Evolutionary conservation across 805 yeast species (phyloP).

Genomic region (Candida mattraensis): DNA sequence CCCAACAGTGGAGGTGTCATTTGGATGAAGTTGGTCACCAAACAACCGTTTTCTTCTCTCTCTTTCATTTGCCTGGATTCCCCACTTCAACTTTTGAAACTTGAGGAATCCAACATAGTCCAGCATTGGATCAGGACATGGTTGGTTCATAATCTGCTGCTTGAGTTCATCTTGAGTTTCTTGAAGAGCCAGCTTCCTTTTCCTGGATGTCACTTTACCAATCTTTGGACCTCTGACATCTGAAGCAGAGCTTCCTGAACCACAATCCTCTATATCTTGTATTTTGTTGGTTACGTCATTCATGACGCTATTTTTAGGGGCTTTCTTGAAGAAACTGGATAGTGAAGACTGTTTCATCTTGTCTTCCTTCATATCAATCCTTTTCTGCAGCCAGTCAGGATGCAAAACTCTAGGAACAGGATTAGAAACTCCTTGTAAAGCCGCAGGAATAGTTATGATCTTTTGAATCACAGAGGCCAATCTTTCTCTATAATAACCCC

Average conservation of each 20-base stretch:
- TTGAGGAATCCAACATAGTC: conserved; percentile 69
- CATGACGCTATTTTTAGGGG: conserved; percentile 38
- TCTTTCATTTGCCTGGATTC: conserved; percentile 66
- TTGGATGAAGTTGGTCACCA: conserved; percentile 53
- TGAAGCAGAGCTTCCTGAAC: conserved; percentile 31
- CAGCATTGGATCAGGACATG: conserved; percentile 64
- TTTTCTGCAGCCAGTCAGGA: conserved; percentile 86
- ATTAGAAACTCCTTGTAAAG: conserved; percentile 78
- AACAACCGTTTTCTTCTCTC: conserved; percentile 73
- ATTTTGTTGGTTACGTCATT: conserved; percentile 37
- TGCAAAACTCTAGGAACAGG: conserved; percentile 95
- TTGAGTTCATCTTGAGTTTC: conserved; percentile 44
- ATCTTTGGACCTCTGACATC: conserved; percentile 33
- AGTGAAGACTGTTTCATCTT: conserved; percentile 71
- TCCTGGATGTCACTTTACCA: conserved; percentile 48
- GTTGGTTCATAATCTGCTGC: conserved; percentile 47
- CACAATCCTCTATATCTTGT: conserved; percentile 77
- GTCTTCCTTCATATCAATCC: conserved; percentile 60
- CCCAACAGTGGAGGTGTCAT: conserved; percentile 63
- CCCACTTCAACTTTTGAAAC: conserved; percentile 90
- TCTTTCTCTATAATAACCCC: conserved; percentile 91
- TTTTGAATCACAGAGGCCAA: conserved; percentile 91
- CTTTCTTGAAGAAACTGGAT: conserved; percentile 51
- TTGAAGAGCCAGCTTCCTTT: conserved; percentile 38
- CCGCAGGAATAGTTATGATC: conserved; percentile 96